Conservation (phyloP, 805 yeast genomes). For the Candida silvatica region DNA sequence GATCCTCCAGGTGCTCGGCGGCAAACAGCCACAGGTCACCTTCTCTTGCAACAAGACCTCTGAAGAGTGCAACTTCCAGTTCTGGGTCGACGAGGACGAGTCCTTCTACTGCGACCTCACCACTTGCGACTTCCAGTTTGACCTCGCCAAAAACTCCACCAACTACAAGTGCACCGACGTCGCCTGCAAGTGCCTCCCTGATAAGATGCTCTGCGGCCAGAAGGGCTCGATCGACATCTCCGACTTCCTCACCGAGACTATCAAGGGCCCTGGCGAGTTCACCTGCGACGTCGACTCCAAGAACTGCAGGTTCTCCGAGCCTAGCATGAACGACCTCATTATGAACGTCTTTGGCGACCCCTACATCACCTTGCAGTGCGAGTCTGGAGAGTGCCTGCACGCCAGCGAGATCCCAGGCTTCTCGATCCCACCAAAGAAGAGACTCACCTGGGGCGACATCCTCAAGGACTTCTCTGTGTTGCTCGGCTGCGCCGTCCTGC, state of each 20-base stretch:
- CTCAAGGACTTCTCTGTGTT: constrained; percentile 36
- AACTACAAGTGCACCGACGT: constrained; percentile 71
- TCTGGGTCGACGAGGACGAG: constrained; percentile 90
- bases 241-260: constrained; percentile 84
- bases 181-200: constrained; percentile 87
- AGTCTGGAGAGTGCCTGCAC: constrained; percentile 87
- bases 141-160: constrained; percentile 54
- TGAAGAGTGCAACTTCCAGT: constrained; percentile 75
- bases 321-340: constrained; percentile 91
- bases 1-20: constrained; percentile 70
- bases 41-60: constrained; percentile 74
- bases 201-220: constrained; percentile 87
- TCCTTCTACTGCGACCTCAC: constrained; percentile 82
- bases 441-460: constrained; percentile 37
- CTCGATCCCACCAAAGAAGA: constrained; percentile 48
- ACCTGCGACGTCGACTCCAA: constrained; percentile 59
- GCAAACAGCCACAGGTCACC: constrained; percentile 84
- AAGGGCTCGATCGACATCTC: constrained; percentile 91
- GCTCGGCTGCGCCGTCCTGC: constrained; percentile 31
- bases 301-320: constrained; percentile 80
- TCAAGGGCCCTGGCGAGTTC: constrained; percentile 90
- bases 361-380: constrained; percentile 70
- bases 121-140: constrained; percentile 64
- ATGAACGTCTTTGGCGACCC: constrained; percentile 93
- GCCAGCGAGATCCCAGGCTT: constrained; percentile 91